A percentile compares a stretch with the other conserved stretches of the same genome.
phyloP scores from a whole-genome alignment of 768 basidiomycete species.

The Tulasnella sp. region DNA sequence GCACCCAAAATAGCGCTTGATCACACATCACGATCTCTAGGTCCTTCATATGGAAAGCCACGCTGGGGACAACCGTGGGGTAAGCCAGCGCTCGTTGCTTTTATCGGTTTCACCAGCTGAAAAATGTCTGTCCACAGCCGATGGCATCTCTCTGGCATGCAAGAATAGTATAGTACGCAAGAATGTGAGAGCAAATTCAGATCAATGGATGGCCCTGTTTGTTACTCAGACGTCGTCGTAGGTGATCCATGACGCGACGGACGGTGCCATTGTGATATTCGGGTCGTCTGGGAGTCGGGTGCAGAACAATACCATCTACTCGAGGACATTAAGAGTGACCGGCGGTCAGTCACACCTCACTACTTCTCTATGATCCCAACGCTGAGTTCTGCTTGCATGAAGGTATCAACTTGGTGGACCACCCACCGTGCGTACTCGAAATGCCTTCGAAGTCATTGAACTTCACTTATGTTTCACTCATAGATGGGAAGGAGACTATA shows the following conservation, averaged over 20 bases:
- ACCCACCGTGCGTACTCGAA: background rate
- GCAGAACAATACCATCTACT: background rate
- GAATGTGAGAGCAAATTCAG: background rate
- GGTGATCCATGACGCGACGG: background rate
- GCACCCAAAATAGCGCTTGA: too few relatives aligned
- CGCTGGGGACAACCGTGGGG: background rate
- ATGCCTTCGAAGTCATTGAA: background rate
- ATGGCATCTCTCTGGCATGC: conserved; percentile 1
- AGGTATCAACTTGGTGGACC: background rate
- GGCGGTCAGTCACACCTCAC: background rate
- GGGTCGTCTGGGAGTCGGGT: background rate
- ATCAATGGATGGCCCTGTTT: background rate
- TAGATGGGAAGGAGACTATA: background rate
- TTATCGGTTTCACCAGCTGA: background rate
- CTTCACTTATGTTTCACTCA: background rate
- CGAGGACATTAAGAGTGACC: background rate
- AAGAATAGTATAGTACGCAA: background rate
- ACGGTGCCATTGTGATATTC: background rate
- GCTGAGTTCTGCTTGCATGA: background rate
- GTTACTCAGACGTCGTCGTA: background rate
- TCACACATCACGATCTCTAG: background rate
- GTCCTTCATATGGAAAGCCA: background rate
- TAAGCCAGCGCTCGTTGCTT: background rate
- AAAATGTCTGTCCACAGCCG: background rate
- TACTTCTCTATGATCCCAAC: background rate